Percentiles rank a stretch among this genome's conserved stretches.
Conservation (phyloP, 352 stramenopile genomes). For the Phytophthora europaea region DNA sequence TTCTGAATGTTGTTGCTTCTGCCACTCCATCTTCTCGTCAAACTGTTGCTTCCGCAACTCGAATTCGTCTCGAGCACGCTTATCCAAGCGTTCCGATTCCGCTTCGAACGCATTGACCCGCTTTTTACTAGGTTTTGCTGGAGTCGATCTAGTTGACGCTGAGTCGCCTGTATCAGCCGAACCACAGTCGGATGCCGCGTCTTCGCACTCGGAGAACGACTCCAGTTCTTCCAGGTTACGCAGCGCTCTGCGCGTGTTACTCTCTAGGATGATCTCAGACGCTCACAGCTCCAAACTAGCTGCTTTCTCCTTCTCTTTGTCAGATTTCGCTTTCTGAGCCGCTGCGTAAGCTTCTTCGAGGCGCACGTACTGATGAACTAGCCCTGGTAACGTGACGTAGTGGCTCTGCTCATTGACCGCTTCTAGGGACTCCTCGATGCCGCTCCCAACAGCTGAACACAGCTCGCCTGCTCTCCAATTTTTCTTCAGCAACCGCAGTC, state of each 20-base stretch:
- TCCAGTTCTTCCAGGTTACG: background rate
- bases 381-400: background rate
- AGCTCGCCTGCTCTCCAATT: constrained; percentile 6
- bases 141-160: background rate
- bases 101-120: background rate
- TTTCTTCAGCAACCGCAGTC: constrained; percentile 1
- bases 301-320: background rate
- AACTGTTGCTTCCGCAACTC: background rate
- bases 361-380: background rate
- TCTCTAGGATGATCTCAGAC: background rate
- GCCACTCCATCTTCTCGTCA: background rate
- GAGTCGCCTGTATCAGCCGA: background rate
- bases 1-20: background rate
- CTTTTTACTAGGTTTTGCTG: background rate
- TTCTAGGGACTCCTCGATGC: background rate
- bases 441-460: background rate
- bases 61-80: background rate
- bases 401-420: background rate
- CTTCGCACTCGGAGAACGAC: background rate
- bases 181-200: background rate
- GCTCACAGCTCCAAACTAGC: constrained; percentile 1
- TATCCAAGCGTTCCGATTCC: background rate
- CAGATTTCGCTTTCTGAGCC: background rate
- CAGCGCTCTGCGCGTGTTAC: background rate
- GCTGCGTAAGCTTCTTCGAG: background rate